Percentiles rank a stretch among this genome's conserved stretches.
Evolutionary conservation across 805 yeast genomes (phyloP).

Genomic region (Wickerhamiella cacticola): DNA sequence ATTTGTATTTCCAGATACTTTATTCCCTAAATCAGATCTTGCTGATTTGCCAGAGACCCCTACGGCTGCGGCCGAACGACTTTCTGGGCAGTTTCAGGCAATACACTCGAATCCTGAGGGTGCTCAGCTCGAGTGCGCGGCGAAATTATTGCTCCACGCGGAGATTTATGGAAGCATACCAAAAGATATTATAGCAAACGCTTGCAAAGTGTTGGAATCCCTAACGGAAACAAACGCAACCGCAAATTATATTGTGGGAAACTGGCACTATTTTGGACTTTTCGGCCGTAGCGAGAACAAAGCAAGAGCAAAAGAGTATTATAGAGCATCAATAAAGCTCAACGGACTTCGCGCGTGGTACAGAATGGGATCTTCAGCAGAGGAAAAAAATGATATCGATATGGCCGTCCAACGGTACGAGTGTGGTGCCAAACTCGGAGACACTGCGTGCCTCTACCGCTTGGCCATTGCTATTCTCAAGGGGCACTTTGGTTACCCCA

Average conservation of each 20-base stretch:
- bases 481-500: constrained; percentile 26
- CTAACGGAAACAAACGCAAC: constrained; percentile 17
- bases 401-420: constrained; percentile 28
- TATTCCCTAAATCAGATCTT: constrained; percentile 24
- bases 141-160: constrained; percentile 24
- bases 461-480: constrained; percentile 28
- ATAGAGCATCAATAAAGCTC: constrained; percentile 26
- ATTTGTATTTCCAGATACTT: constrained; percentile 26
- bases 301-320: constrained; percentile 22
- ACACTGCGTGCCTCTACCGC: constrained; percentile 32
- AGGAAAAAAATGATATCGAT: constrained; percentile 24
- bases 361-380: constrained; percentile 29
- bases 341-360: constrained; percentile 30
- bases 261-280: constrained; percentile 25
- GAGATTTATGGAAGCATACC: constrained; percentile 25
- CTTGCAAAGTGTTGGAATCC: constrained; percentile 18
- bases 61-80: neutral
- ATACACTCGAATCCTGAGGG: constrained; percentile 9
- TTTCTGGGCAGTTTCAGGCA: constrained; percentile 10
- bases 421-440: constrained; percentile 29
- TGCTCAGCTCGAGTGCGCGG: constrained; percentile 25
- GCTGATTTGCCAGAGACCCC: constrained; percentile 11
- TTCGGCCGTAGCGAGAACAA: constrained; percentile 20
- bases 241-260: constrained; percentile 26
- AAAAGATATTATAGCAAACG: constrained; percentile 19